A percentile compares a stretch with the other conserved stretches of the same genome.
Evolutionary conservation across 257 asterid genomes (phyloP).

Genomic region (Plantago major): DNA sequence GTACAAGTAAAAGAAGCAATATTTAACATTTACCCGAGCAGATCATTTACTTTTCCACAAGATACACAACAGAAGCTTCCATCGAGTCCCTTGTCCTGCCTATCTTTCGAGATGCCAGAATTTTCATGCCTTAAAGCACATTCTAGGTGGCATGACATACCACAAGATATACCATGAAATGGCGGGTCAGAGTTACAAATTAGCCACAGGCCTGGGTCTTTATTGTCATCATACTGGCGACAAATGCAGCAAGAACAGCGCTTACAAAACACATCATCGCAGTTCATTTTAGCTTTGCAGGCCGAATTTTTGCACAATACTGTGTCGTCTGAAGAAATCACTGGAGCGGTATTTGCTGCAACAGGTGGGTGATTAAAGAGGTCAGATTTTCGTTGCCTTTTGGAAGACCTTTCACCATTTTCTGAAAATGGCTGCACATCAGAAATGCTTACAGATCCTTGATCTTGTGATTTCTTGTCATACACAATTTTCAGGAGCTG

Average conservation of each 20-base stretch:
- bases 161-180: slow-evolving; percentile 50
- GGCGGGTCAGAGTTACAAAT: slow-evolving; percentile 61
- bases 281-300: slow-evolving; percentile 61
- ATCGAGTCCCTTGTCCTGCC: slow-evolving; percentile 53
- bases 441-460: slow-evolving; percentile 16
- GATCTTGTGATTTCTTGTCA: slow-evolving; percentile 36
- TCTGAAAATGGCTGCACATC: slow-evolving; percentile 27
- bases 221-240: slow-evolving; percentile 67
- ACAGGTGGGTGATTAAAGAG: slow-evolving; percentile 18
- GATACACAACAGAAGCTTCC: slow-evolving; percentile 67
- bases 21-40: slow-evolving; percentile 51
- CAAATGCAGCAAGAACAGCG: slow-evolving; percentile 86
- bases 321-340: slow-evolving; percentile 13
- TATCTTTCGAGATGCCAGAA: slow-evolving; percentile 45
- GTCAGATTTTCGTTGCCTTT: slow-evolving; percentile 56
- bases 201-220: slow-evolving; percentile 85
- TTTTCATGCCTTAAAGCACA: slow-evolving; percentile 63
- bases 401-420: slow-evolving; percentile 35
- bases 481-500: slow-evolving; percentile 48
- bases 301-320: slow-evolving; percentile 58
- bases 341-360: slow-evolving; percentile 10
- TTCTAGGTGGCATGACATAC: slow-evolving; percentile 81
- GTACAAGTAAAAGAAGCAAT: slow-evolving; percentile 2
- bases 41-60: slow-evolving; percentile 71
- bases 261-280: slow-evolving; percentile 55